Evolutionary conservation across 768 basidiomycete species (phyloP).

Genomic region (Leccinum longicurvipes): DNA sequence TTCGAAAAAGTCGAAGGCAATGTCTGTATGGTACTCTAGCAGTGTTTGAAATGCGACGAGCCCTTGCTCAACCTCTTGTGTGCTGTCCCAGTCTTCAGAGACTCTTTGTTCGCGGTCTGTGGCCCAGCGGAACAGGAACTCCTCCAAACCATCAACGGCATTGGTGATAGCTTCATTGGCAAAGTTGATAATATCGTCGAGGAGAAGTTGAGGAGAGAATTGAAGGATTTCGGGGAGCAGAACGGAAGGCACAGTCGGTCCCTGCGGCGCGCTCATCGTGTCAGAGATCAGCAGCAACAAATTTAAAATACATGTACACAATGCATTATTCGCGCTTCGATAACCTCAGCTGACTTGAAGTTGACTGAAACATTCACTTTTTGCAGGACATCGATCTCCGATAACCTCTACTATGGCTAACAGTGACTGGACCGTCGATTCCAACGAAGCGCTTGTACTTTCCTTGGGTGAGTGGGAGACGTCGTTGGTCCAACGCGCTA

Average conservation of each 20-base stretch:
- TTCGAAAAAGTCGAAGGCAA: slow-evolving; percentile 91
- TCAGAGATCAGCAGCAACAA: background rate
- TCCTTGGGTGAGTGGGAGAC: slow-evolving; percentile 55
- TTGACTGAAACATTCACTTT: background rate
- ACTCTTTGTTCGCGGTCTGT: slow-evolving; percentile 54
- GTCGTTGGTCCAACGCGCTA: slow-evolving; percentile 1
- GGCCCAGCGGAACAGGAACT: slow-evolving; percentile 71
- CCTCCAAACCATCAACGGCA: slow-evolving; percentile 76
- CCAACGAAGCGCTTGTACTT: slow-evolving; percentile 72
- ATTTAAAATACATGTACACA: slow-evolving; percentile 28
- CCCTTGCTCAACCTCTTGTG: slow-evolving; percentile 73
- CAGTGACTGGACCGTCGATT: slow-evolving; percentile 71
- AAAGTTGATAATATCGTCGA: slow-evolving; percentile 84
- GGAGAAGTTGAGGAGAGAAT: slow-evolving; percentile 78
- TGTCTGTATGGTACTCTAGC: slow-evolving; percentile 82
- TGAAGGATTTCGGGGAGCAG: slow-evolving; percentile 58
- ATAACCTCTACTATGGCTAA: slow-evolving; percentile 19
- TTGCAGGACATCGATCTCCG: background rate
- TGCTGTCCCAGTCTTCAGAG: slow-evolving; percentile 52
- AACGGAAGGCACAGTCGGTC: slow-evolving; percentile 25
- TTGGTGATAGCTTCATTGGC: slow-evolving; percentile 77
- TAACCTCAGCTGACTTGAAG: background rate
- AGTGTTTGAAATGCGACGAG: slow-evolving; percentile 85
- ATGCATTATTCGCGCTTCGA: slow-evolving; percentile 21
- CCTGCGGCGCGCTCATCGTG: slow-evolving; percentile 28